Base-by-base conservation (phyloP, 345 rosid species). In the Eucalyptus urophylla region DNA sequence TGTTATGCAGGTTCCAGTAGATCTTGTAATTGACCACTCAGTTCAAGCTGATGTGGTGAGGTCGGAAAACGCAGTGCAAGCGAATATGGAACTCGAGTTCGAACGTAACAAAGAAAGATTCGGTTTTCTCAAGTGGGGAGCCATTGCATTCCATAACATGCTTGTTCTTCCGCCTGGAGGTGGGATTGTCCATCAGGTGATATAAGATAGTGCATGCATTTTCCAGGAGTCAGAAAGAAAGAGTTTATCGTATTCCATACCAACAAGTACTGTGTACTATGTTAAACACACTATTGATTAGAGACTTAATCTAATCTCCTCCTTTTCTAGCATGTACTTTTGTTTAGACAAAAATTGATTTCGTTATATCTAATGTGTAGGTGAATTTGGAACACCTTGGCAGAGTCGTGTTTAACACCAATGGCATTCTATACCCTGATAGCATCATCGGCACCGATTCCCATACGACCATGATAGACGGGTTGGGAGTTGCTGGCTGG, bases 1-100 rank as follows among this genome's bases (percentile, higher is more conserved):
- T 47, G 58, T 14, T 72, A n/a, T 92, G 89, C 93, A 95, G 99
- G 98, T 97, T 87, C 98, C 98, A 8, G 98, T 96, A 88, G 99
- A 97, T 95, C 98, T 97, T 94, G 99, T 97, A n/a, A 97, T 97
- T 90, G 99, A 97, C 91, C 99, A 96, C 92, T 97, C 99, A 1
- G 98, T 96, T 91, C 98, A 95, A 91, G 99, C 96, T 91, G 99
- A 97, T 91, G 97, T 97, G 87, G 97, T 97, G 69, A 91, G 98
- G 87, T 94, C 97, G 24, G 98, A 95, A 92, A 96, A 97, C 92
- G 97, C 99, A 14, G 97, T 96, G 90, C 98, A 94, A 93, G 97
- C 97, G 50, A 97, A 96, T 88, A 96, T 97, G 98, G 98, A 96
- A 90, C 93, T 96, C 49, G 99, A 97, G 90, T 97, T 97, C 88